These are phyloP conservation scores for Blepharisma japonicum DNA, from an alignment of 73 alveolate species.

Conservation along the genomic window DNA sequence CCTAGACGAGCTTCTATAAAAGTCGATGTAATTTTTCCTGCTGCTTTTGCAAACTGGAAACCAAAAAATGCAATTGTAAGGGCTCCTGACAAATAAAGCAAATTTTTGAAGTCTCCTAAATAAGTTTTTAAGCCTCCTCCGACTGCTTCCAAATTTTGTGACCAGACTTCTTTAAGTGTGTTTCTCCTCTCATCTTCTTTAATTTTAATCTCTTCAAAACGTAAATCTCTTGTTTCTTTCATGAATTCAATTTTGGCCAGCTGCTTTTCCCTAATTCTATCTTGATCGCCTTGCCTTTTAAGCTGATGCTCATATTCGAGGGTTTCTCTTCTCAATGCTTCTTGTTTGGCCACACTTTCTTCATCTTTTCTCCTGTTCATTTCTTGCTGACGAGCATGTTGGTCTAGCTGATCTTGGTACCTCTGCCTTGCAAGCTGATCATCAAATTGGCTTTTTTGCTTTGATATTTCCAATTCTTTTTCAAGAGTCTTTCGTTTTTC, in stretches of 20 bases:
- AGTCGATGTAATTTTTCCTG: slow-evolving; percentile 35
- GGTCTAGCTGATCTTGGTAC: slow-evolving; percentile 52
- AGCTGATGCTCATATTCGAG: slow-evolving; percentile 63
- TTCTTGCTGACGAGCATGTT: slow-evolving; percentile 61
- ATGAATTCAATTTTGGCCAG: slow-evolving; percentile 16
- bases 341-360: slow-evolving; percentile 58
- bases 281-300: slow-evolving; percentile 37
- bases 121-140: slow-evolving; percentile 41
- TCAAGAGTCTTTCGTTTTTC: slow-evolving; percentile 60
- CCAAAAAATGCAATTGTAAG: slow-evolving; percentile 55
- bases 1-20: slow-evolving; percentile 55
- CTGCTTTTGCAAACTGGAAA: slow-evolving; percentile 50
- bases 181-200: slow-evolving; percentile 61
- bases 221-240: slow-evolving; percentile 39
- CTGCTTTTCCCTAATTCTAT: slow-evolving; percentile 33
- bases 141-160: slow-evolving; percentile 44
- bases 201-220: slow-evolving; percentile 40
- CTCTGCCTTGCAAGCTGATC: slow-evolving; percentile 60
- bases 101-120: slow-evolving; percentile 48
- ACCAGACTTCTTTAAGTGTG: slow-evolving; percentile 48
- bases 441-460: slow-evolving; percentile 61
- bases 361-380: slow-evolving; percentile 58
- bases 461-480: slow-evolving; percentile 67
- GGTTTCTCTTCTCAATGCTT: slow-evolving; percentile 53
- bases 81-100: slow-evolving; percentile 46